phyloP scores from a whole-genome alignment of 257 asterid species.

The Salvia splendens region DNA sequence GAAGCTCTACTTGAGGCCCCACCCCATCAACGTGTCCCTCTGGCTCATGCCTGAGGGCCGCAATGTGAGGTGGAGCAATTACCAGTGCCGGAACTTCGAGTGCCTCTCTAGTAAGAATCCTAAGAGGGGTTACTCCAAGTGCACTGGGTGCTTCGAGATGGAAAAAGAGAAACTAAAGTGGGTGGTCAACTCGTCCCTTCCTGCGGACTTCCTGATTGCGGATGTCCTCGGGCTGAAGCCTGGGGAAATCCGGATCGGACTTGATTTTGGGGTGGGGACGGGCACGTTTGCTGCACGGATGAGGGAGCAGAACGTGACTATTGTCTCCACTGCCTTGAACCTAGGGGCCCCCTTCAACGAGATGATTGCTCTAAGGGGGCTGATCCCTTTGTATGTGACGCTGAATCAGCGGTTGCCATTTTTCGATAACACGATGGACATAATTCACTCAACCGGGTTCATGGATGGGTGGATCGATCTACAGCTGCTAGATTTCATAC shows the following conservation, averaged over 20 bases:
- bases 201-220: constrained; percentile 52
- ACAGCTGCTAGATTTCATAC: constrained; percentile 70
- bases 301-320: constrained; percentile 75
- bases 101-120: constrained; percentile 79
- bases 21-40: constrained; percentile 77
- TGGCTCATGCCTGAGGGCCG: constrained; percentile 85
- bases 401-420: constrained; percentile 86
- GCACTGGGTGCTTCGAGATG: constrained; percentile 85
- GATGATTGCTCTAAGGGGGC: constrained; percentile 76
- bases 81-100: constrained; percentile 68
- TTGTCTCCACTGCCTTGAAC: constrained; percentile 72
- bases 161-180: constrained; percentile 77
- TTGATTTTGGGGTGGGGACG: constrained; percentile 78
- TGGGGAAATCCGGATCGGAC: constrained; percentile 70
- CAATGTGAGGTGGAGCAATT: constrained; percentile 89
- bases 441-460: constrained; percentile 79
- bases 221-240: constrained; percentile 60
- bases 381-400: constrained; percentile 69
- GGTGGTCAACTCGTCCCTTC: constrained; percentile 47
- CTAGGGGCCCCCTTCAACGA: constrained; percentile 92
- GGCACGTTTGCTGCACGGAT: constrained; percentile 85
- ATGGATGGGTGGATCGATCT: constrained; percentile 95
- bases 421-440: constrained; percentile 85
- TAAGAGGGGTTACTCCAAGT: constrained; percentile 65
- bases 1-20: constrained; percentile 69